Evolutionary conservation across 331 rosid genomes (phyloP), one percentile per base, ranked within the genome.

Genomic region (Rhamnella rubrinervis): DNA sequence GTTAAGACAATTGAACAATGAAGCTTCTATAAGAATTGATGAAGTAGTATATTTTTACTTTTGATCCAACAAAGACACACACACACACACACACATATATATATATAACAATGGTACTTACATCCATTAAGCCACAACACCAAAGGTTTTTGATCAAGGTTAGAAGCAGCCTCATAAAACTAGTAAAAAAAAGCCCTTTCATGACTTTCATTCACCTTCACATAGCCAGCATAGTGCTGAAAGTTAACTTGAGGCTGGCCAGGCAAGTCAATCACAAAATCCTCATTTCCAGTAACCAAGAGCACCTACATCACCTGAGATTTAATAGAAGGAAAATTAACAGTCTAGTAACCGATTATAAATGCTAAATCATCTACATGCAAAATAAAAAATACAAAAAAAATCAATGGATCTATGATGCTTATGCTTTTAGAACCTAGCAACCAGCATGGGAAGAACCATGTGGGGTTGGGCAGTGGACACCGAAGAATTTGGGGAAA

Each of bases 221-320:
- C 86, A 78, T 84, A 83, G 31, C 97, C 95, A 35, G 96, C 86
- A 6, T 79, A 84, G 84, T 92, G 97, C 67, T 70, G 20, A 77
- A 92, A 89, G 49, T 77, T 75, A 25, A 70, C 96, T 23, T 19
- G 73, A 66, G 97, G 96, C 70, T 92, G 97, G 41, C 87, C 89
- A 39, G 97, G 95, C 70, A 92, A 78, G 73, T 80, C 60, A 39
- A 85, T 84, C 21, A 92, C 97, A 66, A 87, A 86, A 76, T 85
- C 89, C 8, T 58, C 75, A 23, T 23, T 95, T 95, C 97, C 98
- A 95, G 95, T 96, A 91, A 75, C 98, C 96, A 70, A 95, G 83
- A 67, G 96, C 91, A 75, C 85, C 93, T 57, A 95, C 96, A 68
- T 81, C 88, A 71, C 97, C 97, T 95, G 55, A 20, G 31, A 38